phyloP scores from a whole-genome alignment of 1,284 basidiomycete species.

The Fomitiporia mediterranea region DNA sequence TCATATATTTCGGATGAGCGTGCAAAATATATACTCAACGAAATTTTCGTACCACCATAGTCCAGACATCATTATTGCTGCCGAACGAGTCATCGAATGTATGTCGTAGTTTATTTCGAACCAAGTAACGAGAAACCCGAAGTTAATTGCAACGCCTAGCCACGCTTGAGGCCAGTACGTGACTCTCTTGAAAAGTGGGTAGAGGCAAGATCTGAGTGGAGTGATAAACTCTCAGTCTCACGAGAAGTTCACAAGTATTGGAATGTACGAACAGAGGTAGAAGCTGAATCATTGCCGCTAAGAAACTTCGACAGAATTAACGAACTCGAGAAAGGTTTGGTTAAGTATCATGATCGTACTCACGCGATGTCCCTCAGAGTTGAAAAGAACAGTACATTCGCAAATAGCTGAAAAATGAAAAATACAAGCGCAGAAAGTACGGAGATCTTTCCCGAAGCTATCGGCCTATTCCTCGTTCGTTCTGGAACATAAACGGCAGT shows the following conservation, averaged over 20 bases:
- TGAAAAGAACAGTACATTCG: conserved; percentile 20
- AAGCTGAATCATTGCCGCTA: conserved; percentile 1
- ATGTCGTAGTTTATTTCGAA: conserved; percentile 27
- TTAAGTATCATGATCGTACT: neutral
- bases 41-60: conserved; percentile 21
- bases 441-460: conserved; percentile 18
- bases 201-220: conserved; percentile 10
- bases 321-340: neutral
- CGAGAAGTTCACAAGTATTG: too few species aligned
- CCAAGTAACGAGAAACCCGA: conserved; percentile 30
- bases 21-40: conserved; percentile 16
- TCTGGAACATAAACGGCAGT: conserved; percentile 21
- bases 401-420: conserved; percentile 27
- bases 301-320: conserved; percentile 1
- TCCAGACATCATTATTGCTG: conserved; percentile 12
- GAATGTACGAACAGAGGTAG: conserved; percentile 5
- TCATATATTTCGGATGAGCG: conserved; percentile 32
- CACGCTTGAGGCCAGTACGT: conserved; percentile 63
- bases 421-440: neutral
- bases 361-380: neutral
- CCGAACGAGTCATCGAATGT: neutral
- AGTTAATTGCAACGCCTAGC: conserved; percentile 30
- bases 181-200: conserved; percentile 25
- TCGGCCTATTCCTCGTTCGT: conserved; percentile 25
- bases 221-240: neutral